phyloP scores from a whole-genome alignment of 495 filamentous ascomycete genomes.

The Wilcoxina mikolae region DNA sequence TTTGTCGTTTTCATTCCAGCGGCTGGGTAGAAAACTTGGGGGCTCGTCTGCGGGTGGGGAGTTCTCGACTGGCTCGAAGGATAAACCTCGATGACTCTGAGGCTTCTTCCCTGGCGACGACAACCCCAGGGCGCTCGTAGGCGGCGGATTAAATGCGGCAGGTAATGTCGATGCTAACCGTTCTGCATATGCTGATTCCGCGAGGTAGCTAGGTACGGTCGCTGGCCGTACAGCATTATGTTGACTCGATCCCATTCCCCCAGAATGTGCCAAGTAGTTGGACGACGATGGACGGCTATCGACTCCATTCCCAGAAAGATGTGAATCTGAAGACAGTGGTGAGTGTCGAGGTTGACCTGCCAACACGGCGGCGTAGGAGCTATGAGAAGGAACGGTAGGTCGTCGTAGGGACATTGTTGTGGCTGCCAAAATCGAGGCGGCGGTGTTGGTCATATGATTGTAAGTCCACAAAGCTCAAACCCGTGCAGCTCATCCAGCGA shows the following conservation, averaged over 20 bases:
- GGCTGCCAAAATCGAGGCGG: slow-evolving; percentile 21
- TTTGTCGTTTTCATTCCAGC: slow-evolving; percentile 72
- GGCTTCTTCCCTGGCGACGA: slow-evolving; percentile 44
- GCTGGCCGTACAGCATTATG: slow-evolving; percentile 1
- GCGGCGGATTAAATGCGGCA: slow-evolving; percentile 36
- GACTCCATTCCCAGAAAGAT: slow-evolving; percentile 22
- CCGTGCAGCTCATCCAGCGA: not conserved
- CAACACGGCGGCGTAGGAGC: slow-evolving; percentile 70
- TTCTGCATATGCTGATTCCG: slow-evolving; percentile 26
- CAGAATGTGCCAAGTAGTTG: slow-evolving; percentile 37
- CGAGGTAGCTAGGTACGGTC: slow-evolving; percentile 26
- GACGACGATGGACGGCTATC: slow-evolving; percentile 29
- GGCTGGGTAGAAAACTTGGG: slow-evolving; percentile 56
- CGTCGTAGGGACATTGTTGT: slow-evolving; percentile 28
- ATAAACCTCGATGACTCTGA: slow-evolving; percentile 64
- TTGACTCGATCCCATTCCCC: not conserved
- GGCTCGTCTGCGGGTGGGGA: slow-evolving; percentile 44
- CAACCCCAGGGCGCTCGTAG: slow-evolving; percentile 27
- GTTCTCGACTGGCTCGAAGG: slow-evolving; percentile 76
- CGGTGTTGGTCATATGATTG: slow-evolving; percentile 24
- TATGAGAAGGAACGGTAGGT: slow-evolving; percentile 20
- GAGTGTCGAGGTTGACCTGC: slow-evolving; percentile 42
- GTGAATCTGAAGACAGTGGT: not conserved
- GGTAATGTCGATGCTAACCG: slow-evolving; percentile 19
- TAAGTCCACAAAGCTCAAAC: not conserved